Base-by-base conservation (phyloP, 768 basidiomycete species). In the Melanogaster broomeanus region DNA sequence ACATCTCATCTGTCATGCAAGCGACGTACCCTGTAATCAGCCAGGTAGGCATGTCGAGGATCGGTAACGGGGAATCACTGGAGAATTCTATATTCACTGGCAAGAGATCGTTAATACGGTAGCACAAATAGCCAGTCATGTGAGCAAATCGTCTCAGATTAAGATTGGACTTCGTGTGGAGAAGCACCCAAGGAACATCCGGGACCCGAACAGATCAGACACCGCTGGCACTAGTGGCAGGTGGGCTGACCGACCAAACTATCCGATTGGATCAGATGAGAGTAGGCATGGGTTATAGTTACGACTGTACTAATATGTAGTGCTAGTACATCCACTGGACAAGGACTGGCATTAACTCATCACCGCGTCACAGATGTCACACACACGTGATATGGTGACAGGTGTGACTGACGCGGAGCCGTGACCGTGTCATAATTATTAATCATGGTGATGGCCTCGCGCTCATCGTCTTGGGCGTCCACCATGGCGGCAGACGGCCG, bases 331-430 rank as follows among this genome's bases (percentile, higher is more conserved):
- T n/a, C n/a, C n/a, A n/a, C n/a, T n/a, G n/a, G n/a, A n/a, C n/a
- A n/a, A n/a, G n/a, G n/a, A n/a, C n/a, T n/a, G n/a, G n/a, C n/a
- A n/a, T n/a, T 54, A 46, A 49, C 45, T 34, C 18, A 1, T 16
- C 22, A 31, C 31, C 25, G 16, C 25, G n/a, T n/a, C n/a, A 28
- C 4, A 0, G 24, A 40, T 50, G 38, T 48, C 51, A 28, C 22
- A 0, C 21, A 56, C 60, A 62, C 41, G 61, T 56, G 57, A n/a
- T n/a, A n/a, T 0, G 7, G 45, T 64, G 44, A 61, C 56, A 6
- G 4, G 18, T 34, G 64, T 65, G 60, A 63, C 61, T 3, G 35
- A 52, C 62, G 55, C 60, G 60, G 62, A 35, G 15, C 52, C 57
- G 56, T 46, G 45, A 52, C n/a, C 15, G 37, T 30, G 49, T 49